Evolutionary conservation across 306 rosid genomes (phyloP).

Genomic region (Rubus idaeus): DNA sequence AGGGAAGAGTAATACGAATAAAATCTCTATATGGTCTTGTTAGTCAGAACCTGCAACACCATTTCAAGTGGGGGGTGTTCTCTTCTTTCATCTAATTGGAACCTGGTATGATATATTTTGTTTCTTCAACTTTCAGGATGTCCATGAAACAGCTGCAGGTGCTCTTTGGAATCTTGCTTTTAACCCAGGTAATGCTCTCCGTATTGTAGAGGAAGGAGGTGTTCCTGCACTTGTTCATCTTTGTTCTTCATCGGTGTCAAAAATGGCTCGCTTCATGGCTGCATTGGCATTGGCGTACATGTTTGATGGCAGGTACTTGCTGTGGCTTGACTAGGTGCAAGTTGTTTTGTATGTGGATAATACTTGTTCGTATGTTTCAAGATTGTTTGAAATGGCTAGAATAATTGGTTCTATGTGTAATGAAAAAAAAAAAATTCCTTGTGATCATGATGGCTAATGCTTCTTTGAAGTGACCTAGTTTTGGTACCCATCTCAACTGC

Average conservation of each 20-base stretch:
- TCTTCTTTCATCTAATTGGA: conserved; percentile 14
- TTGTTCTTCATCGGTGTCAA: conserved; percentile 87
- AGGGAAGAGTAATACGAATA: neutral
- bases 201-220: conserved; percentile 98
- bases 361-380: conserved; percentile 7
- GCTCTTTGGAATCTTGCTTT: conserved; percentile 99
- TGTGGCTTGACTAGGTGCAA: conserved; percentile 11
- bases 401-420: neutral
- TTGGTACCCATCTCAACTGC: neutral
- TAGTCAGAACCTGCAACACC: neutral
- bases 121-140: conserved; percentile 73
- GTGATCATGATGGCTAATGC: neutral
- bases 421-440: neutral
- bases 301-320: conserved; percentile 93
- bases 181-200: conserved; percentile 94
- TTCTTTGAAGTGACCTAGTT: neutral
- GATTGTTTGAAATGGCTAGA: neutral
- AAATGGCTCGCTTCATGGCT: conserved; percentile 99
- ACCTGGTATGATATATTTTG: conserved; percentile 20
- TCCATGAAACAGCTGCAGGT: conserved; percentile 99
- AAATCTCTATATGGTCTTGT: neutral
- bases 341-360: neutral
- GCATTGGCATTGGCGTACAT: conserved; percentile 97
- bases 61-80: neutral
- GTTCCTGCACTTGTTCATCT: conserved; percentile 93